These are phyloP conservation scores for Sutorius australiensis DNA, from an alignment of 768 basidiomycete species.

Conservation along the genomic window DNA sequence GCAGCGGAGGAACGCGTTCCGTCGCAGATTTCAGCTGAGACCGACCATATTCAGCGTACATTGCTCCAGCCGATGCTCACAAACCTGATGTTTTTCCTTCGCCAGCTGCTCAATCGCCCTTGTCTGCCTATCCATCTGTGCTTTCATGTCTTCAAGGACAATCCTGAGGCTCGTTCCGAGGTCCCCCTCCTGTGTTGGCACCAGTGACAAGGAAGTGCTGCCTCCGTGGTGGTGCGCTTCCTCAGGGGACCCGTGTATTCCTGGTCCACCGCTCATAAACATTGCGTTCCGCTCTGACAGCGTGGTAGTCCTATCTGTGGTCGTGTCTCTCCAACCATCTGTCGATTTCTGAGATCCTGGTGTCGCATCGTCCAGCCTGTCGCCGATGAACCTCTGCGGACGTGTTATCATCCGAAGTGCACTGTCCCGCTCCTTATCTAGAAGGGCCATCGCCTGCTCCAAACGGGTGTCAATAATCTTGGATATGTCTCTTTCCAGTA, in stretches of 20 bases:
- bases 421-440: constrained; percentile 32
- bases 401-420: constrained; percentile 18
- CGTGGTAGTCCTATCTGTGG: constrained; percentile 10
- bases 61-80: constrained; percentile 1
- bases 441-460: constrained; percentile 31
- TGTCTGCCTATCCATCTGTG: constrained; percentile 48
- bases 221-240: constrained; percentile 10
- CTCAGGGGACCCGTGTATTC: constrained; percentile 8
- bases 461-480: constrained; percentile 33
- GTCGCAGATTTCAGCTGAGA: constrained; percentile 16
- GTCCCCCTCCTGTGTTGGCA: constrained; percentile 17
- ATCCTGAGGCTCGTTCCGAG: constrained; percentile 28
- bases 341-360: constrained; percentile 9
- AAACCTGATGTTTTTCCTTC: constrained; percentile 48
- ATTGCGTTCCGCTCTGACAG: constrained; percentile 11
- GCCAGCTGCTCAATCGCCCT: constrained; percentile 39
- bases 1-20: constrained; percentile 12
- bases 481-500: constrained; percentile 40
- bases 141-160: constrained; percentile 44
- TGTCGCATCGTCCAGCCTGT: constrained; percentile 5
- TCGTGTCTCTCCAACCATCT: constrained; percentile 10
- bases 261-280: constrained; percentile 7
- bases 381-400: constrained; percentile 14
- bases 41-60: constrained; percentile 3
- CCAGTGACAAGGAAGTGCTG: constrained; percentile 10